Base-by-base conservation (phyloP, 495 filamentous ascomycete species). In the Tuber brumale region DNA sequence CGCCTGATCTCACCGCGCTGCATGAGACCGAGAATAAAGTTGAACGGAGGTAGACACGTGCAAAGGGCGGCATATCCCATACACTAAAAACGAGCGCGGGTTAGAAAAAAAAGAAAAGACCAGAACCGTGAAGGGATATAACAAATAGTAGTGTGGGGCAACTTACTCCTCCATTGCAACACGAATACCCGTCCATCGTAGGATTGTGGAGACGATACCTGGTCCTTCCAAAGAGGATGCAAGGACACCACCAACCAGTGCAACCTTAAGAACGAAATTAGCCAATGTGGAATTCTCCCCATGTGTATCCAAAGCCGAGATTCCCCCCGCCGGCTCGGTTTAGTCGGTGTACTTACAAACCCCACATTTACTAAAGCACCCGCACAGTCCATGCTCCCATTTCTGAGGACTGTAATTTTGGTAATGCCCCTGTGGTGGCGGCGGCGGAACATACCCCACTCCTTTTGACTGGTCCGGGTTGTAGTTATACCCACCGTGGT, bases 161-260 rank as follows among this genome's bases (percentile, higher is more conserved):
- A 76, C 84, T 72, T 81, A 87, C 86, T 43, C 82, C 83, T 37
- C 79, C 83, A 79, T 88, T 88, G 78, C 86, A 82, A 35, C 83
- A 80, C 71, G 84, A 81, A 76, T 86, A 88, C 21, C 80, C 84
- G n/a, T 83, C 77, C 74, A 87, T 80, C 70, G 79, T 81, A 42
- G 77, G 80, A 72, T 85, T 85, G 57, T 82, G 81, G 41, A 86
- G 71, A 2, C 86, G 85, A 73, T 88, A 82, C 75, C 86, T 84
- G 37, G 85, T 86, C 80, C 83, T 86, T 71, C 86, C 86, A 74
- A 86, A 86, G 14, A 85, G 85, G 42, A 87, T 84, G 75, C 86
- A 88, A 39, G 86, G 86, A 39, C 83, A 73, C 79, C 84, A 87
- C 21, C 57, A 77, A 31, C 79, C 76, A 2, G 72, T 80, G 48